Evolutionary conservation across 495 filamentous ascomycete genomes (phyloP), one percentile per base, ranked within the genome.

Genomic region (Cercophora sp.): DNA sequence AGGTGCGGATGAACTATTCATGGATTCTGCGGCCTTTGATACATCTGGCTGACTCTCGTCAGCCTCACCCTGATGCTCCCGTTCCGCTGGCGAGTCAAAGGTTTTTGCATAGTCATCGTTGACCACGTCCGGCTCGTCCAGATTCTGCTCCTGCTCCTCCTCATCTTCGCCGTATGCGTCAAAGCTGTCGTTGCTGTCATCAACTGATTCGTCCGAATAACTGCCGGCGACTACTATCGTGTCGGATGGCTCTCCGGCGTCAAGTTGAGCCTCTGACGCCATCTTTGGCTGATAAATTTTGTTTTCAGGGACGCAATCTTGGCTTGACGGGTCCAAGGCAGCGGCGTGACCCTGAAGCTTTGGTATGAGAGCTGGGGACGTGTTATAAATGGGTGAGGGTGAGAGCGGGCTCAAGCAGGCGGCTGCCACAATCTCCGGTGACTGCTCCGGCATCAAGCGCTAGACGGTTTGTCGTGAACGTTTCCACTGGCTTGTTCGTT

Each of bases 41-140:
- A 71, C 68, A 73, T 71, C 65, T 59, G 70, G 69, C 49, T 65
- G 57, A 55, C 46, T 40, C 37, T 69, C 66, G 48, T 60, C 59
- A 62, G 58, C 61, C 55, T 60, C 59, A 57, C 59, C 59, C 46
- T 62, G 59, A 43, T 60, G 45, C 54, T 55, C 54, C 35, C 52
- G 42, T 27, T 54, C 62, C 26, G 76, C 69, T 49, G 70, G 72
- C 52, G 70, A 69, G 46, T 75, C 73, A 70, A 74, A 75, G 41
- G 71, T 71, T 58, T 65, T 69, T 42, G 72, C 70, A 69, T 78
- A 76, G 59, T 78, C 72, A 66, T 72, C 70, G 61, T 64, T 64
- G 57, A 60, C 63, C 45, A 65, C 54, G 23, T 62, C 62, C 20
- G 61, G 52, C n/a, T 56, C 54, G 55, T 43, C 23, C 15, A 46